Evolutionary conservation across 306 rosid species (phyloP).

Genomic region (Oxytropis ochrocephala): DNA sequence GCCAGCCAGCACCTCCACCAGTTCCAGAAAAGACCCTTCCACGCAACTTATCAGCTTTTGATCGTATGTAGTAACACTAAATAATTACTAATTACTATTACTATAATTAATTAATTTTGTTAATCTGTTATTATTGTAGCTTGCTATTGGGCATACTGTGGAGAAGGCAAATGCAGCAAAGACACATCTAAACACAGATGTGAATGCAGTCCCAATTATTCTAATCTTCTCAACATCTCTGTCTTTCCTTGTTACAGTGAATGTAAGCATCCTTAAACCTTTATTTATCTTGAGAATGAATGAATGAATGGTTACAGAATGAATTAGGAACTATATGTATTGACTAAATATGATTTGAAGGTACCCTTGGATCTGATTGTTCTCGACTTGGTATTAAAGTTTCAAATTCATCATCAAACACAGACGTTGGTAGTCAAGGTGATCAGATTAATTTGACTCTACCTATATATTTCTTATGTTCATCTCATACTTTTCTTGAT

Average conservation of each 20-base stretch:
- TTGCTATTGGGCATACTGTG: slow-evolving; percentile 84
- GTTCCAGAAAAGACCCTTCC: slow-evolving; percentile 47
- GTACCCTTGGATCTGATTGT: slow-evolving; percentile 74
- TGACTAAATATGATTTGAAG: slow-evolving; percentile 26
- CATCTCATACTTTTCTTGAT: not conserved
- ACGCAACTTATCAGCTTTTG: slow-evolving; percentile 41
- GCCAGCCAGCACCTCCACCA: slow-evolving; percentile 77
- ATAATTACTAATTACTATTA: no score
- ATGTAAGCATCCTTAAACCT: slow-evolving; percentile 38
- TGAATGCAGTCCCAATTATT: slow-evolving; percentile 38
- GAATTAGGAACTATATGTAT: not conserved
- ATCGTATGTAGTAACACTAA: slow-evolving; percentile 38
- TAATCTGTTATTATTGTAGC: slow-evolving; percentile 41
- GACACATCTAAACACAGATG: slow-evolving; percentile 46
- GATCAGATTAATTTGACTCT: not conserved
- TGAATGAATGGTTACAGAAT: not conserved
- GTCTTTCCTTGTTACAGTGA: slow-evolving; percentile 69
- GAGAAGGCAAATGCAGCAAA: slow-evolving; percentile 47
- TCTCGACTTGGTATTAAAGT: slow-evolving; percentile 67
- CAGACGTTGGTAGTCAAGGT: slow-evolving; percentile 26
- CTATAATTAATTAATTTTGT: not conserved
- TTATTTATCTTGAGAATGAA: not conserved
- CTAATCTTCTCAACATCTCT: slow-evolving; percentile 55
- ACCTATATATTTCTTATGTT: not conserved
- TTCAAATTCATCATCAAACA: slow-evolving; percentile 11